phyloP scores from a whole-genome alignment of 805 yeast species.

The Hermanozyma aechmeae region DNA sequence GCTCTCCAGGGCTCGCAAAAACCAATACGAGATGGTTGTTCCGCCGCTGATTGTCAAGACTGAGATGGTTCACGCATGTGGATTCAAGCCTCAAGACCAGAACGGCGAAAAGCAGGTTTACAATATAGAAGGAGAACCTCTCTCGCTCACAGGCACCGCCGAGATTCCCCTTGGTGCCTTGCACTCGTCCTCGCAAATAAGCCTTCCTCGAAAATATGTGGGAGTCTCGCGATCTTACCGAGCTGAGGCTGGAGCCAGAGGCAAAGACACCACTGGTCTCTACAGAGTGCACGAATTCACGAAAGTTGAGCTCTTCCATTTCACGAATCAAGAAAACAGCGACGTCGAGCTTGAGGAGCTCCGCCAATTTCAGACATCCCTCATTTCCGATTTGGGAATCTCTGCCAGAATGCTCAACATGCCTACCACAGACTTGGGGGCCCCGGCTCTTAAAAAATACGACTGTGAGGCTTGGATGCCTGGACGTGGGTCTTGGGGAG shows the following conservation, averaged over 20 bases:
- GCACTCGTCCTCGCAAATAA: slow-evolving; percentile 43
- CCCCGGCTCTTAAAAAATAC: slow-evolving; percentile 85
- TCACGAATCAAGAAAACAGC: slow-evolving; percentile 48
- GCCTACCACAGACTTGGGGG: slow-evolving; percentile 88
- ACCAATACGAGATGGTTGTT: slow-evolving; percentile 60
- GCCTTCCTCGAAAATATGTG: slow-evolving; percentile 51
- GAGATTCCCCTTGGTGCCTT: slow-evolving; percentile 89
- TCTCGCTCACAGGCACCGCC: slow-evolving; percentile 86
- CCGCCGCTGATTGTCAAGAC: slow-evolving; percentile 85
- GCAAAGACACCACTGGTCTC: slow-evolving; percentile 83
- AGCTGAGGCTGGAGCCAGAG: slow-evolving; percentile 97
- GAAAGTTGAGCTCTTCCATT: slow-evolving; percentile 81
- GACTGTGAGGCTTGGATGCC: slow-evolving; percentile 99
- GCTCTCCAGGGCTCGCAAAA: slow-evolving; percentile 49
- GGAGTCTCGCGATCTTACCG: slow-evolving; percentile 84
- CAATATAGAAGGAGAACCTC: slow-evolving; percentile 40
- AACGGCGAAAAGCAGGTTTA: slow-evolving; percentile 83
- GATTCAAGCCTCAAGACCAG: slow-evolving; percentile 87
- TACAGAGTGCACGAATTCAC: slow-evolving; percentile 96
- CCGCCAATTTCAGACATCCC: slow-evolving; percentile 52
- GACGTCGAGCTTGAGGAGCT: slow-evolving; percentile 48
- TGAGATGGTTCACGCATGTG: slow-evolving; percentile 80
- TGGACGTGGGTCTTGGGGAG: slow-evolving; percentile 90
- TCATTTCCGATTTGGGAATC: slow-evolving; percentile 62
- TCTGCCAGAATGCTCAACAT: slow-evolving; percentile 75